phyloP scores from a whole-genome alignment of 2,329 filamentous ascomycete genomes.

The Botrytis fabae region DNA sequence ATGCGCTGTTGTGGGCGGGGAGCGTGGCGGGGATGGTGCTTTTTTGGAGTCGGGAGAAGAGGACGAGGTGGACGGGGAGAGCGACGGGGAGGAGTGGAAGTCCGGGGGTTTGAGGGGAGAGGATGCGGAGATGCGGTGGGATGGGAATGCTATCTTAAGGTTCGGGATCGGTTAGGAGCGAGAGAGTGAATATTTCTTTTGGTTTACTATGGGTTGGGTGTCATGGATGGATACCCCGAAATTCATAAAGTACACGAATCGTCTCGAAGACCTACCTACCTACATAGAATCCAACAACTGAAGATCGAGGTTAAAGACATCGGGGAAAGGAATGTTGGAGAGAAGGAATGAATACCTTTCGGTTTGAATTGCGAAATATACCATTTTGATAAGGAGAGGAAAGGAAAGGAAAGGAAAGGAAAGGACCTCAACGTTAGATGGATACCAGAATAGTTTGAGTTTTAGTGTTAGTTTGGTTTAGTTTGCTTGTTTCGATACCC shows the following conservation, averaged over 20 bases:
- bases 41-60: slow-evolving; percentile 59
- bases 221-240: neutral
- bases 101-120: slow-evolving; percentile 13
- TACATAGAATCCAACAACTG: neutral
- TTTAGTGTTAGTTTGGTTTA: neutral
- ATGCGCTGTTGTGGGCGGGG: slow-evolving; percentile 74
- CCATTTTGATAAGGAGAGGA: neutral
- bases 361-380: neutral
- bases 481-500: neutral
- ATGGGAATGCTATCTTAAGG: neutral
- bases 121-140: neutral
- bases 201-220: neutral
- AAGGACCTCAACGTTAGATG: too few species aligned
- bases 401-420: neutral
- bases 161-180: neutral
- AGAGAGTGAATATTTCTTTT: neutral
- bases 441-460: neutral
- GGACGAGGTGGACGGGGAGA: slow-evolving; percentile 51
- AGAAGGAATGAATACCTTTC: neutral
- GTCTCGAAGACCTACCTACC: neutral
- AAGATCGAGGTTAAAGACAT: neutral
- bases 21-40: slow-evolving; percentile 55
- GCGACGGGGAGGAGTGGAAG: slow-evolving; percentile 14
- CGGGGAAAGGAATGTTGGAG: neutral
- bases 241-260: neutral